A percentile compares a stretch with the other conserved stretches of the same genome.
Evolutionary conservation across 2,329 filamentous ascomycete genomes (phyloP).

Genomic region (Ophiostoma tasmaniense): DNA sequence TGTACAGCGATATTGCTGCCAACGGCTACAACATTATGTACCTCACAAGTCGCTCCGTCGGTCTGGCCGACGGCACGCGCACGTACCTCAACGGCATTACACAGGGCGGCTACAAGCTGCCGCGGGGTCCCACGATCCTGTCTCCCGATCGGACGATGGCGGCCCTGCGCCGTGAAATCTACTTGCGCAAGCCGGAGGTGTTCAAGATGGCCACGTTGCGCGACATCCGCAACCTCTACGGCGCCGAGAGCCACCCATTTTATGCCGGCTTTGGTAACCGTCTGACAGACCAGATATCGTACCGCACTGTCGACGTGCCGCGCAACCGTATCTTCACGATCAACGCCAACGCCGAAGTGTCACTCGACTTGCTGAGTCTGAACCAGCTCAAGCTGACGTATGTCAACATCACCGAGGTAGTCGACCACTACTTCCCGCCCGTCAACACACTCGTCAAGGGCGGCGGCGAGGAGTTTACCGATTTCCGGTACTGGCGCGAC

Average conservation of each 20-base stretch:
- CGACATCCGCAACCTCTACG: constrained; percentile 86
- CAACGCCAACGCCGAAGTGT: constrained; percentile 95
- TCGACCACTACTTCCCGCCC: constrained; percentile 96
- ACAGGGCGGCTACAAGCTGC: constrained; percentile 79
- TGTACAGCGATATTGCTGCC: constrained; percentile 88
- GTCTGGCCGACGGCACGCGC: constrained; percentile 83
- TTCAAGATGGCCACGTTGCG: constrained; percentile 99
- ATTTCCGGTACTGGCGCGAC: constrained; percentile 95
- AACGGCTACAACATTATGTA: constrained; percentile 99
- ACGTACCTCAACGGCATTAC: constrained; percentile 82
- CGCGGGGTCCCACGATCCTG: constrained; percentile 86
- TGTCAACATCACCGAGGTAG: constrained; percentile 91
- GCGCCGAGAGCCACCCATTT: constrained; percentile 69
- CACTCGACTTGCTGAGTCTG: constrained; percentile 76
- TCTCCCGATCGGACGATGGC: constrained; percentile 93
- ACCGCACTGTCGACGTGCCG: constrained; percentile 91
- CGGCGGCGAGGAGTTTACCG: constrained; percentile 89
- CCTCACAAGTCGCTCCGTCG: constrained; percentile 85
- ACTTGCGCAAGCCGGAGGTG: constrained; percentile 90
- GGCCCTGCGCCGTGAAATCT: constrained; percentile 82
- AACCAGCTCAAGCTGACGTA: constrained; percentile 97
- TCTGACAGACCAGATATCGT: constrained; percentile 90
- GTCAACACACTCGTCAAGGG: constrained; percentile 78
- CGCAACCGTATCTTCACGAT: constrained; percentile 91
- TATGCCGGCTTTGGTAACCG: constrained; percentile 97